phyloP scores from a whole-genome alignment of 2,329 filamentous ascomycete species.

The Epichloe glyceriae region DNA sequence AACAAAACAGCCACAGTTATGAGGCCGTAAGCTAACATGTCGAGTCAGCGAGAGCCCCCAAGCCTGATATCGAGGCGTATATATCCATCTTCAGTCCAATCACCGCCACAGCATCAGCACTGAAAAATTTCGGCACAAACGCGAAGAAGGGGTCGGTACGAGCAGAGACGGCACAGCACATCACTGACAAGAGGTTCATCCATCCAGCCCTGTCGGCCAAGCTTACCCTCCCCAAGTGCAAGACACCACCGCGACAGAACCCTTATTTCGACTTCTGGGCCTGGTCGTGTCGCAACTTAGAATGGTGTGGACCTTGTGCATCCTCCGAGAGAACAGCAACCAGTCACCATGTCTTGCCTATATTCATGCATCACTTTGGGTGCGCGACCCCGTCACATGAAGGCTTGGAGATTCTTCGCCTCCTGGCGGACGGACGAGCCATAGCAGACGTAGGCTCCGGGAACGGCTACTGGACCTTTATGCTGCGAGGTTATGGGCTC shows the following conservation, averaged over 20 bases:
- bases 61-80: slow-evolving; percentile 52
- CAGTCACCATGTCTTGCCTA: slow-evolving; percentile 55
- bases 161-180: slow-evolving; percentile 39
- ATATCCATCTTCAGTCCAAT: slow-evolving; percentile 50
- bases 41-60: slow-evolving; percentile 29
- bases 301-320: slow-evolving; percentile 50
- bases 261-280: slow-evolving; percentile 56
- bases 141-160: slow-evolving; percentile 51
- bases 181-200: slow-evolving; percentile 39
- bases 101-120: slow-evolving; percentile 45
- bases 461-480: slow-evolving; percentile 64
- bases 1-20: too few relatives aligned
- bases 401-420: slow-evolving; percentile 44
- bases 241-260: slow-evolving; percentile 36
- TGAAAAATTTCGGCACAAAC: slow-evolving; percentile 51
- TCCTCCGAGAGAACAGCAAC: slow-evolving; percentile 37
- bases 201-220: slow-evolving; percentile 27
- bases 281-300: slow-evolving; percentile 49
- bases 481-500: slow-evolving; percentile 48
- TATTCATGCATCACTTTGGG: slow-evolving; percentile 70
- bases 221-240: slow-evolving; percentile 32
- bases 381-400: slow-evolving; percentile 59
- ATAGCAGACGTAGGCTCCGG: slow-evolving; percentile 58
- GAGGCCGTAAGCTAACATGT: neutral
- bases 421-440: slow-evolving; percentile 37